phyloP scores from a whole-genome alignment of 225 moss, liverwort and hornwort species.

The Physcomitrellopsis africana region DNA sequence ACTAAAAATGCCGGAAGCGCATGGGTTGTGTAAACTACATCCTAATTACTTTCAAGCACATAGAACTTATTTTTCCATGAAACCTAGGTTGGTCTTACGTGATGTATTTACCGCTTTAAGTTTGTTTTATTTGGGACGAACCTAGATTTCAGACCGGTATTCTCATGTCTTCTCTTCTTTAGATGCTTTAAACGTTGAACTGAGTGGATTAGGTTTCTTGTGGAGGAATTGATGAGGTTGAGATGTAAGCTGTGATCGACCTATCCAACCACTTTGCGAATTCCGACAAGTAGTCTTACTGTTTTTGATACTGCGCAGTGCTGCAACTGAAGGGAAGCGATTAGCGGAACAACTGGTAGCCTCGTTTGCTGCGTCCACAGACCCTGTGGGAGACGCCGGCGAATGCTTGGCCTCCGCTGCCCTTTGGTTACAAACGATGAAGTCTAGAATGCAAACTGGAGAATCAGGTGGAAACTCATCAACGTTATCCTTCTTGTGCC shows the following conservation, averaged over 20 bases:
- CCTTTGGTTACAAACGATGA: constrained; percentile 98
- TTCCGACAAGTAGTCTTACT: neutral
- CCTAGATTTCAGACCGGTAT: too few relatives aligned
- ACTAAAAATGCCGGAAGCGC: too few relatives aligned
- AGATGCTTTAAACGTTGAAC: neutral
- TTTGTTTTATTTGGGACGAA: too few relatives aligned
- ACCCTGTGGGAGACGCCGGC: constrained; percentile 95
- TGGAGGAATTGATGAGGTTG: too few relatives aligned
- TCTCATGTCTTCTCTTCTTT: too few relatives aligned
- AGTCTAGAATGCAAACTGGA: constrained; percentile 88
- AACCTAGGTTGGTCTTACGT: too few relatives aligned
- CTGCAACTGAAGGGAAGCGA: constrained; percentile 97
- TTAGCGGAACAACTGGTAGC: constrained; percentile 97
- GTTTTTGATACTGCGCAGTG: constrained; percentile 45
- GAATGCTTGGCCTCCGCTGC: constrained; percentile 98
- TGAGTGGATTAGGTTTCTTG: neutral
- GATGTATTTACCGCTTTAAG: too few relatives aligned
- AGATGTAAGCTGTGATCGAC: too few relatives aligned
- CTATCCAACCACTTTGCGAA: neutral
- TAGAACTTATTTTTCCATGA: too few relatives aligned
- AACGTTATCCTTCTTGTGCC: constrained; percentile 44
- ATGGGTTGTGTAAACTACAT: too few relatives aligned
- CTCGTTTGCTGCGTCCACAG: constrained; percentile 95
- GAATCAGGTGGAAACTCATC: constrained; percentile 67
- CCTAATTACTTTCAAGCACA: too few relatives aligned